These are phyloP conservation scores for Glycine latifolia DNA, from an alignment of 306 rosid genomes.

Conservation along the genomic window DNA sequence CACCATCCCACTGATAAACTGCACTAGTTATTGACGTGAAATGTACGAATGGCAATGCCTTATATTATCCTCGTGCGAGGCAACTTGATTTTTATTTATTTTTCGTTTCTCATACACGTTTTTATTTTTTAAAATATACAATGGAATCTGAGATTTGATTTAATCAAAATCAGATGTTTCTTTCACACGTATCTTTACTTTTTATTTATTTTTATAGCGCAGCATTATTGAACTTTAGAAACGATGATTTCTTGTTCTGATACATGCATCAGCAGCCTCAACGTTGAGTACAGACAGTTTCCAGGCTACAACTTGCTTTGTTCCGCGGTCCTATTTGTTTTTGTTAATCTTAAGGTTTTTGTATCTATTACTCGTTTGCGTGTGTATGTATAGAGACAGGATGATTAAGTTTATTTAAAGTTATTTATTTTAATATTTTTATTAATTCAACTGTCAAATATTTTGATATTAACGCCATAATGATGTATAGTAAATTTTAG, in stretches of 20 bases:
- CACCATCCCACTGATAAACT: no score
- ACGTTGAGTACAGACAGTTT: not conserved
- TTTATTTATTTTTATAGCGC: not conserved
- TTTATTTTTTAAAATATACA: not conserved
- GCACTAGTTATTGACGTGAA: no score
- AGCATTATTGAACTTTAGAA: not conserved
- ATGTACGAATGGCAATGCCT: no score
- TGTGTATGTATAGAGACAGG: no score
- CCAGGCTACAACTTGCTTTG: not conserved
- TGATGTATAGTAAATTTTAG: no score
- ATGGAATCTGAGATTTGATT: not conserved
- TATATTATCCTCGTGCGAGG: no score
- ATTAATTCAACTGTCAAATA: no score
- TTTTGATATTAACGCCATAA: no score
- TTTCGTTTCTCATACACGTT: conserved; percentile 17
- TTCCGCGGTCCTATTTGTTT: not conserved
- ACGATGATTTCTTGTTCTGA: not conserved
- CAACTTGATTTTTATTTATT: not conserved
- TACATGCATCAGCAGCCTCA: no score
- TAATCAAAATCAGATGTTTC: not conserved
- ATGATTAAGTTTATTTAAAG: no score
- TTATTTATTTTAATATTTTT: no score
- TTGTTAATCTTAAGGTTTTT: not conserved
- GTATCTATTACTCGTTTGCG: no score
- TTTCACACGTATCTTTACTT: not conserved